Percentiles rank a stretch among this genome's conserved stretches.
Conservation (phyloP, 2,329 filamentous ascomycete genomes). For the Ophiostoma sp. region DNA sequence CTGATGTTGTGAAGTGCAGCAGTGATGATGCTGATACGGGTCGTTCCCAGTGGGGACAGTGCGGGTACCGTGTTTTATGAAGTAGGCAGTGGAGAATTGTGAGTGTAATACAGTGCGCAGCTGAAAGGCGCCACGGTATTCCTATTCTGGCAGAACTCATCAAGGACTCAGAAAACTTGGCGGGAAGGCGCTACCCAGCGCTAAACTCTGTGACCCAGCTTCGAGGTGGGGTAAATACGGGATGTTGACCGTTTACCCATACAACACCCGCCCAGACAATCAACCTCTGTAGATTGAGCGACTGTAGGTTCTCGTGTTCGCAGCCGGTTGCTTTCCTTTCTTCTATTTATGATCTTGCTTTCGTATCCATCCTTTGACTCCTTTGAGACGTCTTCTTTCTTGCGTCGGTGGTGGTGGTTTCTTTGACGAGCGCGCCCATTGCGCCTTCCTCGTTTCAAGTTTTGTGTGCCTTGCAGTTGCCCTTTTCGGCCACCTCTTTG, state of each 20-base stretch:
- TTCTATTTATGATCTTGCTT: not conserved
- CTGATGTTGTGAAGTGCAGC: conserved; percentile 13
- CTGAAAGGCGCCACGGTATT: not conserved
- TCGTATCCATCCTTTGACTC: not conserved
- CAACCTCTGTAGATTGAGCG: not conserved
- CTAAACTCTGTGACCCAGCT: not conserved
- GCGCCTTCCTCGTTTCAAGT: conserved; percentile 12
- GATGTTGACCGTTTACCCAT: not conserved
- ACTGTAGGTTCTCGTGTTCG: not conserved
- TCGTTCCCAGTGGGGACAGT: conserved; percentile 10
- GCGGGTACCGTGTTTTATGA: not conserved
- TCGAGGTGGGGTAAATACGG: conserved; percentile 22
- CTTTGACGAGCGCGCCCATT: not conserved
- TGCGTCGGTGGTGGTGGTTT: not conserved
- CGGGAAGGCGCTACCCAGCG: not conserved
- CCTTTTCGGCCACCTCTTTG: conserved; percentile 8
- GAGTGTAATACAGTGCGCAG: not conserved
- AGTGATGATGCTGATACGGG: conserved; percentile 16
- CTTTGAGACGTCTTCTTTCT: not conserved
- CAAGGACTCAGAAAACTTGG: conserved; percentile 11
- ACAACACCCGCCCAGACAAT: not conserved
- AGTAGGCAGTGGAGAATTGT: no score
- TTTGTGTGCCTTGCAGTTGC: conserved; percentile 13
- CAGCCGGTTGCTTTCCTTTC: conserved; percentile 13
- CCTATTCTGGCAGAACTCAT: not conserved